phyloP scores from a whole-genome alignment of 257 asterid species.

The Nicotiana tabacum region DNA sequence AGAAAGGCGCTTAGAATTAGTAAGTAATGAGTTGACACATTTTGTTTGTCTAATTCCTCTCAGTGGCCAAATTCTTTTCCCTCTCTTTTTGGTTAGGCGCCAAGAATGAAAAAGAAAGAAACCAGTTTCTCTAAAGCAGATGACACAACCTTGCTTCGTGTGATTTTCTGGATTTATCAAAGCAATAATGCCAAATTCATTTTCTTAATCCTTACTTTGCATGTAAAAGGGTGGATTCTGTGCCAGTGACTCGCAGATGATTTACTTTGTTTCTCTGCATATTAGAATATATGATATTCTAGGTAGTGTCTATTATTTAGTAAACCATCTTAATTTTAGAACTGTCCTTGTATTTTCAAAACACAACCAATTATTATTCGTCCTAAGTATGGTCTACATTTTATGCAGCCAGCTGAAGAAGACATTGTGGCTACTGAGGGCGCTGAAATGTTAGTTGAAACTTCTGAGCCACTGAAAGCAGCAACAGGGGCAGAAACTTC shows the following conservation, averaged over 20 bases:
- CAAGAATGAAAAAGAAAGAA: not conserved
- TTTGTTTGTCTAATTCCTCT: not conserved
- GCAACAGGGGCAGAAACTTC: constrained; percentile 21
- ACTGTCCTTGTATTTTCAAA: not conserved
- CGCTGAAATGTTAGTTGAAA: constrained; percentile 38
- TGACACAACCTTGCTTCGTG: not conserved
- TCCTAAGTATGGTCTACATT: not conserved
- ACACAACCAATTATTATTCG: not conserved
- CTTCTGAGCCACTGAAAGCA: constrained; percentile 29
- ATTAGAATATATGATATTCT: not conserved
- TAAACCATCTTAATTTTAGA: not conserved
- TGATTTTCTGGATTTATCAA: not conserved
- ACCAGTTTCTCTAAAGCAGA: not conserved
- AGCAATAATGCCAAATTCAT: not conserved
- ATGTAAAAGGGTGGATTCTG: not conserved
- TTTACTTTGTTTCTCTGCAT: not conserved
- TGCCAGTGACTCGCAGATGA: not conserved
- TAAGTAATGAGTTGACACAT: constrained; percentile 22
- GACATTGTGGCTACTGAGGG: constrained; percentile 36
- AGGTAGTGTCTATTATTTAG: no score
- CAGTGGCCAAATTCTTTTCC: not conserved
- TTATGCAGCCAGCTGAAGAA: constrained; percentile 49
- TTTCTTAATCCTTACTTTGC: not conserved
- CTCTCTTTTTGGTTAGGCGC: not conserved
- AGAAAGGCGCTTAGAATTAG: constrained; percentile 53